These are phyloP conservation scores for Acorus calamus DNA, from an alignment of 106 monocot species.

Conservation along the genomic window DNA sequence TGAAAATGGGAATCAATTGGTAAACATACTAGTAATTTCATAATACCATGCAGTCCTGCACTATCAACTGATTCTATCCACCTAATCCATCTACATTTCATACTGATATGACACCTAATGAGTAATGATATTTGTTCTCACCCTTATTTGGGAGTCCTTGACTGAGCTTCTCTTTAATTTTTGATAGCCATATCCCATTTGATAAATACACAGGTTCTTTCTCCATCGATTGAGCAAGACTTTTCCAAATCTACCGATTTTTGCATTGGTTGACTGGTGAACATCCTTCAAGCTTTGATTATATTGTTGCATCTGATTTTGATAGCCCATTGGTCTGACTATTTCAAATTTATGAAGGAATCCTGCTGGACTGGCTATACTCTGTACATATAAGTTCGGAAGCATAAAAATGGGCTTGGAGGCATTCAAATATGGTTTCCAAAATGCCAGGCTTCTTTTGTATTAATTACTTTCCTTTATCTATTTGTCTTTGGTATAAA, in stretches of 20 bases:
- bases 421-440: constrained; percentile 81
- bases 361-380: constrained; percentile 80
- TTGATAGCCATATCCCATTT: neutral
- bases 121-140: too few species aligned
- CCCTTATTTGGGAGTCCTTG: too few species aligned
- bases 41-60: too few species aligned
- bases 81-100: too few species aligned
- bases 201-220: constrained; percentile 33
- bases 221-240: constrained; percentile 50
- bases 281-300: neutral
- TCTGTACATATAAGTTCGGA: constrained; percentile 91
- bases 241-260: constrained; percentile 57
- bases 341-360: constrained; percentile 49
- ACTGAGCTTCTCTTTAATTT: neutral
- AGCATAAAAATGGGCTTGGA: constrained; percentile 83
- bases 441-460: neutral
- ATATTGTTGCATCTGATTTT: neutral
- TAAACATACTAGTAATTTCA: too few species aligned
- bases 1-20: too few species aligned
- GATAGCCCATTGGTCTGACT: neutral
- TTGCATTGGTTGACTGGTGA: constrained; percentile 87
- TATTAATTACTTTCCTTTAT: neutral
- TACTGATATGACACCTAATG: too few species aligned
- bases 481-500: neutral
- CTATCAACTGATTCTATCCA: too few species aligned